Evolutionary conservation across 2,329 filamentous ascomycete genomes (phyloP).

Genomic region (Bipolaris sorokiniana): DNA sequence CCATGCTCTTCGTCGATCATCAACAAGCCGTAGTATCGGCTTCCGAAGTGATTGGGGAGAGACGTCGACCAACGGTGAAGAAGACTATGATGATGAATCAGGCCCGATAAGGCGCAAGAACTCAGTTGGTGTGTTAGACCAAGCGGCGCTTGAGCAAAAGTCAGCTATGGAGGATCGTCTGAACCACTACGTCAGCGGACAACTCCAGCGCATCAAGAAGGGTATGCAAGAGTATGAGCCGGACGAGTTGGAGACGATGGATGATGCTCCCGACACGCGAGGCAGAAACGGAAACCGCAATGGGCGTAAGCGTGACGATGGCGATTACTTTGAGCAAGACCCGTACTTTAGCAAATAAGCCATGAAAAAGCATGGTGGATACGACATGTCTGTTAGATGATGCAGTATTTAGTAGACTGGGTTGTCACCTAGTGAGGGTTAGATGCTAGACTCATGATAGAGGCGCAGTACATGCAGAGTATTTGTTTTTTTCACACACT

Average conservation of each 20-base stretch:
- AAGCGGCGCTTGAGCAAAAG: conserved; percentile 54
- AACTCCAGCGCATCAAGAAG: conserved; percentile 75
- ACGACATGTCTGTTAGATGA: neutral
- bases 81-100: conserved; percentile 41
- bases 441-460: conserved; percentile 34
- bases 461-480: conserved; percentile 11
- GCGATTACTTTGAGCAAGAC: conserved; percentile 42
- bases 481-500: neutral
- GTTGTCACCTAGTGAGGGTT: conserved; percentile 4
- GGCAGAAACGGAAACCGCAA: conserved; percentile 32
- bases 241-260: conserved; percentile 68
- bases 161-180: conserved; percentile 65
- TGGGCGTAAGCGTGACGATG: conserved; percentile 24
- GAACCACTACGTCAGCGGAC: conserved; percentile 79
- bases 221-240: conserved; percentile 61
- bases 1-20: conserved; percentile 73
- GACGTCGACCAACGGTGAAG: conserved; percentile 47
- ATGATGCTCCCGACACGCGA: conserved; percentile 45
- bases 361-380: neutral
- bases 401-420: neutral
- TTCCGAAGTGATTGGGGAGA: conserved; percentile 75
- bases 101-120: conserved; percentile 49
- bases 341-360: conserved; percentile 34
- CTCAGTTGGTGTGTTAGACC: conserved; percentile 59
- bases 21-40: conserved; percentile 82